Conservation (phyloP, 306 rosid species). For the Mimosa pudica region DNA sequence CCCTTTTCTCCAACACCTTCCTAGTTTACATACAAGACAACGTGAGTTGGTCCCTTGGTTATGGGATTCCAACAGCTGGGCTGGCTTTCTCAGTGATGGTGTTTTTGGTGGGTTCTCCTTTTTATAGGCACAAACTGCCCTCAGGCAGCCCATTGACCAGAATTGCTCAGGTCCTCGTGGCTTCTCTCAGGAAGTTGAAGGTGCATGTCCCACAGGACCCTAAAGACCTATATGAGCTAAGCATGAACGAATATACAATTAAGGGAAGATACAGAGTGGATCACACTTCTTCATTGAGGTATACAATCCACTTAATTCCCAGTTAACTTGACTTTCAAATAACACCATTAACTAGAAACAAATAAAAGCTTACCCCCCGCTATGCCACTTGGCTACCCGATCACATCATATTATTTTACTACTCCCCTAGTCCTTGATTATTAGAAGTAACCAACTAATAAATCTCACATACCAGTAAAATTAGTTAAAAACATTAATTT, state of each 20-base stretch:
- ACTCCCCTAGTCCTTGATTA: no score
- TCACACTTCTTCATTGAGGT: constrained; percentile 60
- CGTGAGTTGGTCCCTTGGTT: constrained; percentile 74
- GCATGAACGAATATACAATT: constrained; percentile 47
- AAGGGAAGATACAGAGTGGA: constrained; percentile 48
- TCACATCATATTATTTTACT: no score
- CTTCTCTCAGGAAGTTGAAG: constrained; percentile 62
- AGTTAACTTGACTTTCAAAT: neutral
- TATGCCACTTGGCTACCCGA: no score
- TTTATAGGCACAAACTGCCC: constrained; percentile 77
- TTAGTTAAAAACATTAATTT: no score
- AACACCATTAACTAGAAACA: neutral
- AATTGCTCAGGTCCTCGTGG: constrained; percentile 63
- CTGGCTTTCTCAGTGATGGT: constrained; percentile 61
- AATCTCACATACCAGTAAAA: no score
- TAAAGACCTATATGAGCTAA: constrained; percentile 69
- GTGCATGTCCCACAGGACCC: constrained; percentile 53
- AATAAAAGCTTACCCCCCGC: no score
- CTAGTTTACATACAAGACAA: constrained; percentile 78
- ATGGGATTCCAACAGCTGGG: constrained; percentile 79
- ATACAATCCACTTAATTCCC: neutral
- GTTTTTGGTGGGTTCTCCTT: constrained; percentile 61
- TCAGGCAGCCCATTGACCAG: constrained; percentile 68
- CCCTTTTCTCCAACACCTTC: constrained; percentile 68
- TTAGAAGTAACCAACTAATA: no score